Evolutionary conservation across 2,329 filamentous ascomycete species (phyloP).

Genomic region (Pseudogymnoascus sp.): DNA sequence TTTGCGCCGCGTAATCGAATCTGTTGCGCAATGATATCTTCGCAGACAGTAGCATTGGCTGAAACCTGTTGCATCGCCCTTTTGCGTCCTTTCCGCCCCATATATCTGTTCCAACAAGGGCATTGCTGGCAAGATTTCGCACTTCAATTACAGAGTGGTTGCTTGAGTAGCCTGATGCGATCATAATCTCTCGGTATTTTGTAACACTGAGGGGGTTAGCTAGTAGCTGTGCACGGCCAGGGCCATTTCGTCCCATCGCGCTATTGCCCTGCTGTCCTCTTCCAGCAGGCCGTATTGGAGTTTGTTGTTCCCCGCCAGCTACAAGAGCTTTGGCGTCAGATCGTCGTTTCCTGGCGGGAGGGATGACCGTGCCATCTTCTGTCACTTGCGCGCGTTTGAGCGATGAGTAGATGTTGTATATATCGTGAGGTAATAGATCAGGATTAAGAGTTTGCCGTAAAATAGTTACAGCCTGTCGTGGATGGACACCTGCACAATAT

Average conservation of each 20-base stretch:
- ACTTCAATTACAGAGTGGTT: conserved; percentile 49
- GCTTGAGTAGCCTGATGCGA: conserved; percentile 5
- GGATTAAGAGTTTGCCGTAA: conserved; percentile 8
- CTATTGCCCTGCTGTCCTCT: neutral
- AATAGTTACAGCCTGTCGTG: conserved; percentile 1
- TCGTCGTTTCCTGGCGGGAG: neutral
- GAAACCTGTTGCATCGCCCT: conserved; percentile 52
- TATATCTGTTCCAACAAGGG: conserved; percentile 40
- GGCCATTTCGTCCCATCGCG: neutral
- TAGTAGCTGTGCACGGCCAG: neutral
- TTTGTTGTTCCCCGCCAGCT: conserved; percentile 1
- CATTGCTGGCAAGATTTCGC: conserved; percentile 52
- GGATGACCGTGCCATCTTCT: conserved; percentile 9
- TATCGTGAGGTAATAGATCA: conserved; percentile 1
- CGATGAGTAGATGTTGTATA: conserved; percentile 2
- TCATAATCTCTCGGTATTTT: conserved; percentile 8
- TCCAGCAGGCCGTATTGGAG: neutral
- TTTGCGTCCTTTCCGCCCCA: conserved; percentile 53
- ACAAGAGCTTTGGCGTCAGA: conserved; percentile 6
- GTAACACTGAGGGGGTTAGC: neutral
- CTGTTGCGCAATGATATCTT: conserved; percentile 49
- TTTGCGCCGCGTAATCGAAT: conserved; percentile 52
- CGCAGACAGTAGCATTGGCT: conserved; percentile 58
- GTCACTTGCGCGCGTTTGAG: neutral
- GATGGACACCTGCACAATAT: conserved; percentile 1